Conservation (phyloP, 139 green algal genomes). For the Ostreobium quekettii region DNA sequence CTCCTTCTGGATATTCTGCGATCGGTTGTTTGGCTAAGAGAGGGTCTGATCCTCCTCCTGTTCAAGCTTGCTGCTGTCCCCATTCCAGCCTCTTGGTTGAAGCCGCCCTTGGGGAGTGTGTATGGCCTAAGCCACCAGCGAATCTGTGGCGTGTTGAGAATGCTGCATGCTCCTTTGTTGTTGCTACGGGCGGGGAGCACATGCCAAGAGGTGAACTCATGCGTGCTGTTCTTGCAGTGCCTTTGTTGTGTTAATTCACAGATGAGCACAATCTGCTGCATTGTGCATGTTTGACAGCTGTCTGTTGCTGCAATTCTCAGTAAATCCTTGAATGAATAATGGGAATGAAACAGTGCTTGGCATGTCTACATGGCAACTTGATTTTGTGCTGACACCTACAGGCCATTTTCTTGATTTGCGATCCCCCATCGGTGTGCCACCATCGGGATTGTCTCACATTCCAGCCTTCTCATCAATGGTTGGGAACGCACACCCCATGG, state of each 20-base stretch:
- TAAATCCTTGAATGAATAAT: too few species aligned
- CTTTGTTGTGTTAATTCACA: too few species aligned
- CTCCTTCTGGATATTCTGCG: conserved; percentile 53
- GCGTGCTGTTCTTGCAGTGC: too few species aligned
- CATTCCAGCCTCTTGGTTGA: conserved; percentile 39
- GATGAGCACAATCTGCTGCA: too few species aligned
- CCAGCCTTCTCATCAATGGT: too few species aligned
- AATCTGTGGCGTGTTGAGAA: conserved; percentile 65
- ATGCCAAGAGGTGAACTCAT: too few species aligned
- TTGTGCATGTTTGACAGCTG: too few species aligned
- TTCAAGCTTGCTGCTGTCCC: conserved; percentile 37
- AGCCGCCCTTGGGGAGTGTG: conserved; percentile 41
- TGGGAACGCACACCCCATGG: too few species aligned
- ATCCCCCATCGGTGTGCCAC: conserved; percentile 51
- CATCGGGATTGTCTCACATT: conserved; percentile 53
- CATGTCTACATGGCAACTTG: too few species aligned
- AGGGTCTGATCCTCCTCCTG: conserved; percentile 19
- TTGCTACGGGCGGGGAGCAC: conserved; percentile 22
- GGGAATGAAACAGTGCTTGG: too few species aligned
- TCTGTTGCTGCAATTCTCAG: too few species aligned
- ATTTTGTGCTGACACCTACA: too few species aligned
- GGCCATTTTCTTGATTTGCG: conserved; percentile 66
- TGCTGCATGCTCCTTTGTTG: conserved; percentile 46
- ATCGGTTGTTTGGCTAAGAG: conserved; percentile 64
- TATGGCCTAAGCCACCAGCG: conserved; percentile 36